Base-by-base conservation (phyloP, 2,329 filamentous ascomycete species). In the Alternaria sp. region DNA sequence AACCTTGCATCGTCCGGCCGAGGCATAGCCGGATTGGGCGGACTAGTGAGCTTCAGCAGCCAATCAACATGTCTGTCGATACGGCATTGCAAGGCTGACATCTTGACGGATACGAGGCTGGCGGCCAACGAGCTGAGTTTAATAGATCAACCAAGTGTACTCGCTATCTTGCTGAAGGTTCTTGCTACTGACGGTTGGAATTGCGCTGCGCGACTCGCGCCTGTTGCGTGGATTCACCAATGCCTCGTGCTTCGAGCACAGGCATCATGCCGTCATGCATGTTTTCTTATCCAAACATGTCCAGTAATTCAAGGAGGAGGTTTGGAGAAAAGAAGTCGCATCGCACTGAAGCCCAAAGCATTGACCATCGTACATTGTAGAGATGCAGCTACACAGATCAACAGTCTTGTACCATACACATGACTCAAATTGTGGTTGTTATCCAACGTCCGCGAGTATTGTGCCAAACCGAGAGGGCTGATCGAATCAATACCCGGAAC, bases 1-100 rank as follows among this genome's bases (percentile, higher is more conserved):
- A 60, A 36, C 57, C 18, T 60, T 30, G 52, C 49, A 28, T 32
- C 25, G 46, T 60, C 45, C 46, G 50, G 52, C 65, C 60, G 65
- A 58, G 41, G 55, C 56, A 32, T 43, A 34, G 28, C 54, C 54
- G 58, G 20, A 65, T 64, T 65, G 53, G 63, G 45, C 25, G 11
- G 11, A 32, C 53, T 34, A 45, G 54, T 32, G 14, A 16, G n/a
- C n/a, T 12, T 16, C 10, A 20, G 10, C 25, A 34, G 34, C 58
- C 53, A 57, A 56, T 60, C 25, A 45, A 20, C 16, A n/a, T 14
- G 5, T 27, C 25, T 16, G 25, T 52, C 22, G 11, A 41, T 2
- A 40, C 48, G 28, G n/a, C n/a, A 54, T 36, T 12, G 53, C 57
- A 60, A 50, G 57, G 57, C 57, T 27, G 52, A 32, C 34, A 28